Evolutionary conservation across 2,329 filamentous ascomycete species (phyloP).

Genomic region (Diaporthe vaccinii): DNA sequence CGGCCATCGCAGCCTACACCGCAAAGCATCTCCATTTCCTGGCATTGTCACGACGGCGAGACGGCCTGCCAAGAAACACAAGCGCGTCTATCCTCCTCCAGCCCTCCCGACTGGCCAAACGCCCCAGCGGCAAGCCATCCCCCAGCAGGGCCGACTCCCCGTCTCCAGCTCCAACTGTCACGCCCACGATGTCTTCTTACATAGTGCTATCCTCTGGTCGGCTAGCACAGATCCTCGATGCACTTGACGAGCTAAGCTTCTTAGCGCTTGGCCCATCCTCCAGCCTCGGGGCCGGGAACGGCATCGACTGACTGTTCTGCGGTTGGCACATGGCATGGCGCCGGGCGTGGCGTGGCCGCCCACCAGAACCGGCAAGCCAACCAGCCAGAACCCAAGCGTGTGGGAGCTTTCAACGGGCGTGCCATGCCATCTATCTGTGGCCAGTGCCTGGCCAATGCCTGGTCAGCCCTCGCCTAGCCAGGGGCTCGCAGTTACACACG

Average conservation of each 20-base stretch:
- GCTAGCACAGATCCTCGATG: constrained; percentile 17
- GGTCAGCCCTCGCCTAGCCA: constrained; percentile 17
- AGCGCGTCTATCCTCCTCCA: background rate
- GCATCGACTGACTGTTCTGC: background rate
- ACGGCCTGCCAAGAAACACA: constrained; percentile 11
- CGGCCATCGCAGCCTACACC: background rate
- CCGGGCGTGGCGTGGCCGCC: constrained; percentile 1
- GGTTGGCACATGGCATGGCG: constrained; percentile 26
- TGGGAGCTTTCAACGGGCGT: background rate
- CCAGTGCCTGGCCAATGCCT: constrained; percentile 7
- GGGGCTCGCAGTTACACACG: constrained; percentile 6
- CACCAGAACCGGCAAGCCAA: background rate
- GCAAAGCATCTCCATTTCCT: background rate
- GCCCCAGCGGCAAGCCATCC: background rate
- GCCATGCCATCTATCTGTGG: background rate
- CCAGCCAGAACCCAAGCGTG: background rate
- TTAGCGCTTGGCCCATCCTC: constrained; percentile 1
- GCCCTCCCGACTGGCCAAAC: constrained; percentile 14
- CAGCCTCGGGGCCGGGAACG: background rate
- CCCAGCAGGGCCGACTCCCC: constrained; percentile 28
- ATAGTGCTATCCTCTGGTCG: background rate
- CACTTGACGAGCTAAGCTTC: constrained; percentile 25
- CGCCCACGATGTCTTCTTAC: background rate
- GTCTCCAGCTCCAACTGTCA: background rate
- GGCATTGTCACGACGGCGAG: background rate